Conservation (phyloP, 1,139 yeast genomes). For the Taphrina deformans region DNA sequence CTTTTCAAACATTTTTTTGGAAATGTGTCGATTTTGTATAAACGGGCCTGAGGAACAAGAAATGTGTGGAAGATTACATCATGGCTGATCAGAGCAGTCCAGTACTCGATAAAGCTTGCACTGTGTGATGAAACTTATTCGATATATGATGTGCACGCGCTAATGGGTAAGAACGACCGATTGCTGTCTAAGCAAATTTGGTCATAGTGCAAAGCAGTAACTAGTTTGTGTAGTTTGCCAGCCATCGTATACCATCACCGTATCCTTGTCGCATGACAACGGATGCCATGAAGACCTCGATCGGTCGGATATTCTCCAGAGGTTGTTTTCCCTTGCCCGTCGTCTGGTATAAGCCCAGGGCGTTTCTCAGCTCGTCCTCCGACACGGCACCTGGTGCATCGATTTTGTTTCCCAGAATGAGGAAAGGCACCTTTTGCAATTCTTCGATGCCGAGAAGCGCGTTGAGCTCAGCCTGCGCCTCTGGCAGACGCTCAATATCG, state of each 20-base stretch:
- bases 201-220: too few relatives aligned
- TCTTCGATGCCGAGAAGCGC: slow-evolving; percentile 90
- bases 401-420: slow-evolving; percentile 92
- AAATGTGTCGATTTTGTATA: too few relatives aligned
- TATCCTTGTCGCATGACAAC: slow-evolving; percentile 85
- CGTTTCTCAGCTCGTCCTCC: slow-evolving; percentile 90
- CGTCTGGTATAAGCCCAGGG: slow-evolving; percentile 81
- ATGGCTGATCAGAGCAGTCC: too few relatives aligned
- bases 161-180: too few relatives aligned
- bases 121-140: too few relatives aligned
- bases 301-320: slow-evolving; percentile 81
- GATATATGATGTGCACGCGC: too few relatives aligned
- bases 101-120: too few relatives aligned
- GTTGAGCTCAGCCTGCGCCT: slow-evolving; percentile 91
- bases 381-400: slow-evolving; percentile 92
- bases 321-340: slow-evolving; percentile 71
- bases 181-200: too few relatives aligned
- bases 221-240: slow-evolving; percentile 29
- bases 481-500: slow-evolving; percentile 91
- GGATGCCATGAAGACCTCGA: slow-evolving; percentile 95
- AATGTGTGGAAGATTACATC: too few relatives aligned
- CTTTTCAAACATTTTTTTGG: too few relatives aligned
- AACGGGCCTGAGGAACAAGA: too few relatives aligned
- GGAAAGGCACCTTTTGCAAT: slow-evolving; percentile 82
- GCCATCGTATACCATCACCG: slow-evolving; percentile 52